Conservation (phyloP, 106 monocot species). For the Dendrobium nobile region DNA sequence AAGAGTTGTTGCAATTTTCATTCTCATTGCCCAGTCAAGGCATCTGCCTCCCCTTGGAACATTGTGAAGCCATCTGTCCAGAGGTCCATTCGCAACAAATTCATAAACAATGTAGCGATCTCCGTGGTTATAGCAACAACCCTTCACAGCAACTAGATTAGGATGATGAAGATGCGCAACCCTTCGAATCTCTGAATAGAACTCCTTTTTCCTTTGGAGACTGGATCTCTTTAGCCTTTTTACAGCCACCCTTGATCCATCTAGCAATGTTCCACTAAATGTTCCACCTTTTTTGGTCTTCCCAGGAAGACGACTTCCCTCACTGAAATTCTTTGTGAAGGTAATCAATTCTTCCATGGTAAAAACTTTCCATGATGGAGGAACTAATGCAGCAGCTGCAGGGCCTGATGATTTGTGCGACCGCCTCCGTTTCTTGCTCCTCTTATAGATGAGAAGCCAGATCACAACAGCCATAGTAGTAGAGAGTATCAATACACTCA, state of each 20-base stretch:
- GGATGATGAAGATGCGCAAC: conserved; percentile 89
- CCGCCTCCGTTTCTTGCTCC: conserved; percentile 80
- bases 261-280: conserved; percentile 67
- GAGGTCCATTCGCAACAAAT: conserved; percentile 90
- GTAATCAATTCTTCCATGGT: conserved; percentile 73
- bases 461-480: conserved; percentile 62
- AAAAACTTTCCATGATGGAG: conserved; percentile 89
- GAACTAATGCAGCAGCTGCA: conserved; percentile 60
- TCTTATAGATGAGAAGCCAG: conserved; percentile 81
- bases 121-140: conserved; percentile 96
- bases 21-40: conserved; percentile 94
- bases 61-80: conserved; percentile 92
- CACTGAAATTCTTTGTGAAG: conserved; percentile 97
- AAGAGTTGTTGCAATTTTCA: conserved; percentile 92
- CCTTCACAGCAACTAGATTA: conserved; percentile 87
- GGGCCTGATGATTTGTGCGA: conserved; percentile 69
- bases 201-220: conserved; percentile 96
- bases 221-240: conserved; percentile 82
- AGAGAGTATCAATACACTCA: conserved; percentile 76
- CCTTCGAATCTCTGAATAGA: conserved; percentile 86
- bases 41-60: conserved; percentile 74
- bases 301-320: conserved; percentile 85
- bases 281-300: conserved; percentile 97
- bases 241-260: conserved; percentile 77
- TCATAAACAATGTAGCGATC: conserved; percentile 89